Base-by-base conservation (phyloP, 352 stramenopile genomes). In the Phytophthora citricola region DNA sequence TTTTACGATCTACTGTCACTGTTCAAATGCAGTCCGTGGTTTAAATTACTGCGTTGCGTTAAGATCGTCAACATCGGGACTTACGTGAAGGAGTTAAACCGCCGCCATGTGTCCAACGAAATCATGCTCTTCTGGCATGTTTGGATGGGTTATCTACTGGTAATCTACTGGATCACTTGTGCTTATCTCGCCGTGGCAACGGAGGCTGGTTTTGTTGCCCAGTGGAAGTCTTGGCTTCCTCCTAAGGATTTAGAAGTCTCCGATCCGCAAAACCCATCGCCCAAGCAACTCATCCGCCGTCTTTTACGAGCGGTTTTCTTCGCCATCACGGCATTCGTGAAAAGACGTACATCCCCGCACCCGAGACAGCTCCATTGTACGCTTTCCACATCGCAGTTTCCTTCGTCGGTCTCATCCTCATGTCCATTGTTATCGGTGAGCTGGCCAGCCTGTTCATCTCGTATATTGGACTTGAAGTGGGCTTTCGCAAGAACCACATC, bases 401-500 rank as follows among this genome's bases (percentile, higher is more conserved):
- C 7, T 76, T 88, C n/a, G 27, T 76, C 1, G 77, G 81, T 0
- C 54, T 88, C 6, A 41, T 88, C 9, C 31, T 70, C 17, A 75
- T 86, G 73, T 70, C 78, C 0, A 78, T 83, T 49, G 78, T 90
- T 62, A 77, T 90, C 46, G 68, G 74, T 4, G 76, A 88, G 44
- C 66, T 83, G 31, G 73, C 79, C 0, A 85, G 75, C 11, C 26
- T 90, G n/a, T 88, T 86, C 71, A 47, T 77, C 0, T 87, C 74
- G 20, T 85, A 75, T 58, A 85, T 80, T 50, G 75, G 77, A 59
- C 83, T 87, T 60, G 77, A 90, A 51, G 79, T 90, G 15, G 70
- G 85, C 44, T 90, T 90, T 45, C 78, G 78, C 11, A 82, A 84
- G 39, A 79, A 80, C 27, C 76, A 90, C 48, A 81, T 87, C 32